Conservation (phyloP, 371 early-diverging fungal species). For the Actinomucor elegans region DNA sequence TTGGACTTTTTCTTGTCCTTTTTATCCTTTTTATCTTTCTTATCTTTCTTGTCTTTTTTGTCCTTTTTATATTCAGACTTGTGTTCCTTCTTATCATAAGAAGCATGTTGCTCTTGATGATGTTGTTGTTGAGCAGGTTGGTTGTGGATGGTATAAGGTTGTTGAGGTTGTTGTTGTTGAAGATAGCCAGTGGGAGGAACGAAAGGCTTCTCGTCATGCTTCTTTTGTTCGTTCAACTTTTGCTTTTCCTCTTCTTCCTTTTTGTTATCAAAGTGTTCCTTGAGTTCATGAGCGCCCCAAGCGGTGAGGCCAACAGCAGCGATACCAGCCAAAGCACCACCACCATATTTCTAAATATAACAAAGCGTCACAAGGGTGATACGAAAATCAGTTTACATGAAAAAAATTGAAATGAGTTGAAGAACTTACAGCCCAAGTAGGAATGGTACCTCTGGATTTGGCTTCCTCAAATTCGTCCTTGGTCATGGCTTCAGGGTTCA, state of each 20-base stretch:
- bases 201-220: constrained; percentile 10
- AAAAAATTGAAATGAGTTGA: neutral
- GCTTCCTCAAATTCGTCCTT: constrained; percentile 23
- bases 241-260: constrained; percentile 16
- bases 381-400: neutral
- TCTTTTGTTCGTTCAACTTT: neutral
- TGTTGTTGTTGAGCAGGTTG: constrained; percentile 12
- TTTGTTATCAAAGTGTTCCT: constrained; percentile 26
- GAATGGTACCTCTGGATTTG: constrained; percentile 19
- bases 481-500: constrained; percentile 13
- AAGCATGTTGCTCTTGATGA: constrained; percentile 4
- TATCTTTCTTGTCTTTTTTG: constrained; percentile 9
- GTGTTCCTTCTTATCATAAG: constrained; percentile 4
- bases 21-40: constrained; percentile 11
- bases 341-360: constrained; percentile 27
- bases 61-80: constrained; percentile 3
- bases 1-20: constrained; percentile 9
- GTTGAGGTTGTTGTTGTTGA: constrained; percentile 3
- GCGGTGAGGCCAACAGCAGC: constrained; percentile 26
- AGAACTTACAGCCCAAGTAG: constrained; percentile 21
- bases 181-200: neutral
- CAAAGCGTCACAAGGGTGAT: neutral
- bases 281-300: constrained; percentile 31
- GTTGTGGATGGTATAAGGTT: constrained; percentile 18
- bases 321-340: constrained; percentile 23